A percentile compares a stretch with the other conserved stretches of the same genome.
These are phyloP conservation scores for Colletotrichum godetiae DNA, from an alignment of 2,329 filamentous ascomycete species.

Conservation along the genomic window DNA sequence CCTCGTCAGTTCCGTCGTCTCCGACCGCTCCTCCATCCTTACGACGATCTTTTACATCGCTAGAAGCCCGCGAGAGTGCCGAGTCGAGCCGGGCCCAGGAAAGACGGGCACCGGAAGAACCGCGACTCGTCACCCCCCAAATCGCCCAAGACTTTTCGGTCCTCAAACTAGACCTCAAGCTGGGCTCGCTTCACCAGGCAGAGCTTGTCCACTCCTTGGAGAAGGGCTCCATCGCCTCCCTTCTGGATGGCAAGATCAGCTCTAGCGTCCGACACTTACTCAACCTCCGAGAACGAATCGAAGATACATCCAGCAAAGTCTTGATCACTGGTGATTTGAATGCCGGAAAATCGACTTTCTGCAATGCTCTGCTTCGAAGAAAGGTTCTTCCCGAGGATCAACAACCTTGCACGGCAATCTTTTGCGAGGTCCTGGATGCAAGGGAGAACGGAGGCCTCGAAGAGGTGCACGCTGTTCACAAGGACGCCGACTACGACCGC, in stretches of 20 bases:
- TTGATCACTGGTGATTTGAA: slow-evolving; percentile 96
- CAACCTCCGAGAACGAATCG: slow-evolving; percentile 89
- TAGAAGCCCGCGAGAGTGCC: slow-evolving; percentile 62
- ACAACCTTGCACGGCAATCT: slow-evolving; percentile 97
- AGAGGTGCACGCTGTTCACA: slow-evolving; percentile 95
- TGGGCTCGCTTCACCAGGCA: slow-evolving; percentile 85
- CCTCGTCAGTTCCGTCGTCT: slow-evolving; percentile 47
- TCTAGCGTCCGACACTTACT: slow-evolving; percentile 93
- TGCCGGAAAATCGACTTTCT: slow-evolving; percentile 98
- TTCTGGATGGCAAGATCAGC: slow-evolving; percentile 93
- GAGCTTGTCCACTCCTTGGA: slow-evolving; percentile 96
- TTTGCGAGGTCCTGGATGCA: slow-evolving; percentile 95
- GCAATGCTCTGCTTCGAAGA: slow-evolving; percentile 92
- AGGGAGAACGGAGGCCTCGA: slow-evolving; percentile 91
- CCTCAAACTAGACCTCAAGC: slow-evolving; percentile 91
- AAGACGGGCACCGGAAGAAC: slow-evolving; percentile 72
- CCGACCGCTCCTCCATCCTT: slow-evolving; percentile 62
- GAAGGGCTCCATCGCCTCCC: slow-evolving; percentile 87
- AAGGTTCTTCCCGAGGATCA: slow-evolving; percentile 97
- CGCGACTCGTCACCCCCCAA: slow-evolving; percentile 88
- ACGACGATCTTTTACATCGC: slow-evolving; percentile 78
- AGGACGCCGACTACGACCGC: slow-evolving; percentile 81
- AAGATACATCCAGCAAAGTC: slow-evolving; percentile 97
- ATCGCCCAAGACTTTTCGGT: slow-evolving; percentile 97
- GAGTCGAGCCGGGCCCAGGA: slow-evolving; percentile 82